Conservation (phyloP, 2,329 filamentous ascomycete genomes). For the Cryphonectria radicalis region DNA sequence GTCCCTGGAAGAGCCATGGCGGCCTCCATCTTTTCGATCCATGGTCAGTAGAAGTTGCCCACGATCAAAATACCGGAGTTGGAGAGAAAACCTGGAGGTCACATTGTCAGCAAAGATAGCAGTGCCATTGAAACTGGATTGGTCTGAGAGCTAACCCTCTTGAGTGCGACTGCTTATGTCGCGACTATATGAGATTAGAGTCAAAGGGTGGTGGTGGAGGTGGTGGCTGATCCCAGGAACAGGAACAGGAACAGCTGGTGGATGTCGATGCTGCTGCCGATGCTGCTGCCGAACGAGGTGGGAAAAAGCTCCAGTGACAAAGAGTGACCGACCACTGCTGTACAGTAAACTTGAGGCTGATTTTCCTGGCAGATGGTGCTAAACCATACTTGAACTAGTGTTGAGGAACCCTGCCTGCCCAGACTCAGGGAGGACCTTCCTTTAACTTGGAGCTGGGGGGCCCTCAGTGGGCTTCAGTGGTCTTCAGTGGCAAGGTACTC, state of each 20-base stretch:
- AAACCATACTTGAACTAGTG: conserved; percentile 36
- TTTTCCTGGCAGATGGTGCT: conserved; percentile 39
- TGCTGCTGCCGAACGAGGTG: neutral
- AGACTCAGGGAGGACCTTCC: neutral
- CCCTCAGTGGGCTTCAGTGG: too few relatives aligned
- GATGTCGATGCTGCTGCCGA: neutral
- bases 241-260: neutral
- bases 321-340: conserved; percentile 15
- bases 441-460: too few relatives aligned
- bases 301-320: conserved; percentile 23
- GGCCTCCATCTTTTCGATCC: conserved; percentile 47
- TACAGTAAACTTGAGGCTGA: conserved; percentile 46
- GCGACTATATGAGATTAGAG: neutral
- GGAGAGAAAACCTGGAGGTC: conserved; percentile 64
- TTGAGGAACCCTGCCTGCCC: neutral
- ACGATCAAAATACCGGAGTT: conserved; percentile 16
- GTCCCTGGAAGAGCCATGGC: conserved; percentile 58
- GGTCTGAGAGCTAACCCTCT: conserved; percentile 10
- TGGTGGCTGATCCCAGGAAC: neutral
- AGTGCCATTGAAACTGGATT: conserved; percentile 77
- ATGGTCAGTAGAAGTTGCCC: conserved; percentile 35
- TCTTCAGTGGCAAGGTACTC: neutral
- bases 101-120: conserved; percentile 54
- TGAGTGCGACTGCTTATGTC: conserved; percentile 7
- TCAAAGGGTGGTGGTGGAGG: neutral